phyloP scores from a whole-genome alignment of 371 early-diverging fungal species.

The Choanephora cucurbitarum region DNA sequence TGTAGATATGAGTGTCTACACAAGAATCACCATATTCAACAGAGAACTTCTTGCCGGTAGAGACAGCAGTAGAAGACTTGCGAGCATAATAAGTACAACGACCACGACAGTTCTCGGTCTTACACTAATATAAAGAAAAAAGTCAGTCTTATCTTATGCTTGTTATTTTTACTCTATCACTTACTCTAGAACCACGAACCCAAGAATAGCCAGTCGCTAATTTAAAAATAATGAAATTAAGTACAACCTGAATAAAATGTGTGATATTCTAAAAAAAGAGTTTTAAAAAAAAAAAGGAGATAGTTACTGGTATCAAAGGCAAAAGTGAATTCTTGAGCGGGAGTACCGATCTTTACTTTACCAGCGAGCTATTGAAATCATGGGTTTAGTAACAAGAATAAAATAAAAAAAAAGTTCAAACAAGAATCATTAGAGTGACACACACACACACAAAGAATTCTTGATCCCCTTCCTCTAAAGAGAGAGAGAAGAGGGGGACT shows the following conservation, averaged over 20 bases:
- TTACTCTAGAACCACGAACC: constrained; percentile 52
- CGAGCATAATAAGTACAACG: constrained; percentile 47
- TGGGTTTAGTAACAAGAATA: too few species aligned
- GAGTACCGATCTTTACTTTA: constrained; percentile 44
- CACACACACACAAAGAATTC: neutral
- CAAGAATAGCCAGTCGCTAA: constrained; percentile 52
- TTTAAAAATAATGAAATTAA: constrained; percentile 26
- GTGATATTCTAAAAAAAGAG: constrained; percentile 15
- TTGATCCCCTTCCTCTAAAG: too few species aligned
- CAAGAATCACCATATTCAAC: constrained; percentile 48
- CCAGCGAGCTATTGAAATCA: constrained; percentile 57
- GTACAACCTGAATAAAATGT: constrained; percentile 22
- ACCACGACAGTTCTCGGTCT: constrained; percentile 46
- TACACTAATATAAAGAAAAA: constrained; percentile 33
- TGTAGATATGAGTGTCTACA: constrained; percentile 45
- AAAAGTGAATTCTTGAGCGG: constrained; percentile 50
- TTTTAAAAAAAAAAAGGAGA: neutral
- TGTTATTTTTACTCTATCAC: constrained; percentile 11
- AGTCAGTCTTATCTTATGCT: neutral
- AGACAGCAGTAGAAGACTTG: constrained; percentile 32
- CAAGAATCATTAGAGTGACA: neutral
- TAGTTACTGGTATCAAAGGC: constrained; percentile 52
- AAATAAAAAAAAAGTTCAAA: neutral
- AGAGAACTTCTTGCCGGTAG: constrained; percentile 37
- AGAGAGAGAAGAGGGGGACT: too few species aligned